Evolutionary conservation across 1,284 basidiomycete species (phyloP).

Genomic region (Cystobasidium sp.): DNA sequence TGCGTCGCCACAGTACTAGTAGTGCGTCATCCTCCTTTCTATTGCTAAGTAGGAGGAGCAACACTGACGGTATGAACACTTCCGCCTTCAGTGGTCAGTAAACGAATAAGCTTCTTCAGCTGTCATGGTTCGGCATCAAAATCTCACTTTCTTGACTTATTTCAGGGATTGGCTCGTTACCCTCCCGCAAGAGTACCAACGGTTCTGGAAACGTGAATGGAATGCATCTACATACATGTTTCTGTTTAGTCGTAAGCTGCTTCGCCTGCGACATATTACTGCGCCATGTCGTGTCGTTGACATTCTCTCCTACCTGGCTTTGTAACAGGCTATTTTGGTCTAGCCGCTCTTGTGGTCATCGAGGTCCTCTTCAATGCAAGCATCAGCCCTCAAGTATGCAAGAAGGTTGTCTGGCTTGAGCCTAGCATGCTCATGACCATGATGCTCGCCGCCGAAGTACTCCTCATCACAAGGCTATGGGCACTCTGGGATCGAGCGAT

Average conservation of each 20-base stretch:
- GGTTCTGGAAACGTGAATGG: constrained; percentile 13
- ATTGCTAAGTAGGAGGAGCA: too few species aligned
- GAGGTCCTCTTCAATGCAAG: background rate
- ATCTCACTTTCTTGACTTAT: too few species aligned
- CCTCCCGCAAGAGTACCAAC: background rate
- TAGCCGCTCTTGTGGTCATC: background rate
- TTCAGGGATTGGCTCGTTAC: constrained; percentile 17
- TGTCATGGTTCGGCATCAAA: too few species aligned
- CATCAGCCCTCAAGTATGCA: background rate
- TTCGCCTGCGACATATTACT: too few species aligned
- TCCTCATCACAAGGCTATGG: constrained; percentile 7
- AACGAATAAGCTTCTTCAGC: too few species aligned
- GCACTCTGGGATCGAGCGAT: constrained; percentile 16
- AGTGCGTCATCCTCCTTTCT: too few species aligned
- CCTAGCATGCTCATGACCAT: constrained; percentile 1
- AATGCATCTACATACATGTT: constrained; percentile 3
- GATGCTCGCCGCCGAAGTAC: constrained; percentile 9
- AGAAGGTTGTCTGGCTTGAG: constrained; percentile 17
- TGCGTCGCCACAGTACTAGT: too few species aligned
- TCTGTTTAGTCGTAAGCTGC: constrained; percentile 1
- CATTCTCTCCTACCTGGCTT: too few species aligned
- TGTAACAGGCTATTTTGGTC: too few species aligned
- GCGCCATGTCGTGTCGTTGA: too few species aligned
- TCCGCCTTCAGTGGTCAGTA: too few species aligned
- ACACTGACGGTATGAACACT: too few species aligned